Evolutionary conservation across 768 basidiomycete genomes (phyloP).

Genomic region (Chalciporus chontae): DNA sequence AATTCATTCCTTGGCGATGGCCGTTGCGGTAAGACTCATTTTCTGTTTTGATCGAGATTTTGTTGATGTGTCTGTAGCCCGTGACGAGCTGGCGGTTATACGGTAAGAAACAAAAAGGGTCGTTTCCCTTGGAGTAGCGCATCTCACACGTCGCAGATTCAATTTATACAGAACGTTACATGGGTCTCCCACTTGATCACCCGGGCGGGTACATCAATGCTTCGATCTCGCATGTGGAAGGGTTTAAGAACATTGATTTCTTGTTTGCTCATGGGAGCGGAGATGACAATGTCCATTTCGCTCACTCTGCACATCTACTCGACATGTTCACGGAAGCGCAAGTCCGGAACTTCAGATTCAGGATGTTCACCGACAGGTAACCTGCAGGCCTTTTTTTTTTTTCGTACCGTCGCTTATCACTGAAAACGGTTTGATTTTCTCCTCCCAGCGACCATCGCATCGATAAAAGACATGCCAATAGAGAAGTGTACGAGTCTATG

Average conservation of each 20-base stretch:
- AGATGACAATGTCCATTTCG: constrained; percentile 96
- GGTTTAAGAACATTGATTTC: constrained; percentile 77
- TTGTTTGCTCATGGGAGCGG: constrained; percentile 90
- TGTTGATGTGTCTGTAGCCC: constrained; percentile 45
- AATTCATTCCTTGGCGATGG: constrained; percentile 87
- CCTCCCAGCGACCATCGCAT: constrained; percentile 80
- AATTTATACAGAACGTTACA: constrained; percentile 97
- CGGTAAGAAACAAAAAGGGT: constrained; percentile 43
- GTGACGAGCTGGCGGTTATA: constrained; percentile 86
- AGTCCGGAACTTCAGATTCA: constrained; percentile 76
- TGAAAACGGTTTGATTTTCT: constrained; percentile 4
- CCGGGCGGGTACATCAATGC: constrained; percentile 86
- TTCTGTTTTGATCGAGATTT: neutral
- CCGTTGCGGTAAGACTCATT: constrained; percentile 68
- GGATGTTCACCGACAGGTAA: constrained; percentile 97
- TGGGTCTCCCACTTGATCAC: constrained; percentile 80
- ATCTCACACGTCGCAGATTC: constrained; percentile 54
- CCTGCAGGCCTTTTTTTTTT: constrained; percentile 16
- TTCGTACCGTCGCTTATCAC: neutral
- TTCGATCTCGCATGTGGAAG: constrained; percentile 84
- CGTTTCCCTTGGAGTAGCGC: neutral
- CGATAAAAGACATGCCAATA: constrained; percentile 63
- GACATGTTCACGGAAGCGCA: constrained; percentile 86
- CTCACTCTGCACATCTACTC: constrained; percentile 85
- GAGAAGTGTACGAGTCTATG: constrained; percentile 88